A percentile compares a stretch with the other conserved stretches of the same genome.
Evolutionary conservation across 83 land plant species (phyloP).

Genomic region (Picea engelmannii): DNA sequence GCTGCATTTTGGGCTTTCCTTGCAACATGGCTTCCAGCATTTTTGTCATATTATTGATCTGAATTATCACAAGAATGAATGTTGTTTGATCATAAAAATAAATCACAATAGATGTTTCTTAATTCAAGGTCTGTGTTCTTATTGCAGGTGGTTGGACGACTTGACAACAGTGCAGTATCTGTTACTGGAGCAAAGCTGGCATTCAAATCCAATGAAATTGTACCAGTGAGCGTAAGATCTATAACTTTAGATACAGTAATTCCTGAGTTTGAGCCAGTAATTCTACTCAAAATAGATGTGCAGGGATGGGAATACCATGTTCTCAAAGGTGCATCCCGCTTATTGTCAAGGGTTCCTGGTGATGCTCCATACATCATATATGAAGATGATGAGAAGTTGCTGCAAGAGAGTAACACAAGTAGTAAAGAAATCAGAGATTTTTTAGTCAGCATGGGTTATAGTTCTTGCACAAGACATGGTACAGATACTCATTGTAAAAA

Average conservation of each 20-base stretch:
- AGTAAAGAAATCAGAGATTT: slow-evolving; percentile 61
- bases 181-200: slow-evolving; percentile 76
- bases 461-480: slow-evolving; percentile 55
- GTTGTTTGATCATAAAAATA: background rate
- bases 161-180: slow-evolving; percentile 92
- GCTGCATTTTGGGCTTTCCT: background rate
- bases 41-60: background rate
- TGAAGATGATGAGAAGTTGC: slow-evolving; percentile 83
- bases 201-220: slow-evolving; percentile 75
- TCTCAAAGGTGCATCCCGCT: slow-evolving; percentile 60
- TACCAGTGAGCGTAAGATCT: slow-evolving; percentile 54
- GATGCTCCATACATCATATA: slow-evolving; percentile 82
- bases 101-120: background rate
- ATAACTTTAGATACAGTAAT: slow-evolving; percentile 73
- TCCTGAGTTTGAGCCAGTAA: slow-evolving; percentile 41
- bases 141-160: slow-evolving; percentile 76
- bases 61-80: background rate
- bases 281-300: slow-evolving; percentile 82
- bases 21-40: background rate
- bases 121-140: background rate
- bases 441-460: slow-evolving; percentile 58
- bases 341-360: slow-evolving; percentile 62
- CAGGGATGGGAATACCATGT: slow-evolving; percentile 92
- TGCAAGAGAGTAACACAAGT: slow-evolving; percentile 75
- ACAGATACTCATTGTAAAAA: slow-evolving; percentile 85